A percentile compares a stretch with the other conserved stretches of the same genome.
Conservation (phyloP, 108 stramenopile species). For the Fragilaria crotonensis region DNA sequence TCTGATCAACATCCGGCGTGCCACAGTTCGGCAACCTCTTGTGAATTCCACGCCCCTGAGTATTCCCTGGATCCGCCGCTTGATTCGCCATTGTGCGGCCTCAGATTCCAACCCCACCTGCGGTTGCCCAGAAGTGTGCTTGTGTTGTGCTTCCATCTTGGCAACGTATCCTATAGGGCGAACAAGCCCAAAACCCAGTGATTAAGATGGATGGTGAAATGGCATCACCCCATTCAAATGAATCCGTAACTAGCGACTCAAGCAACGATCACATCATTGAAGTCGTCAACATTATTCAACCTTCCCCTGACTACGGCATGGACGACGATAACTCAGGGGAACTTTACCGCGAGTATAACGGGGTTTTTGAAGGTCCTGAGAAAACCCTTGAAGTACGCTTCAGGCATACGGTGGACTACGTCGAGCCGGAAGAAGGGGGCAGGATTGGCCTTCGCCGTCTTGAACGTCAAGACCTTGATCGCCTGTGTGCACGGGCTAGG, state of each 20-base stretch:
- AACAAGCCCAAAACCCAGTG: too few species aligned
- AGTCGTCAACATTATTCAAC: neutral
- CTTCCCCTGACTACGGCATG: neutral
- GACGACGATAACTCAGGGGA: constrained; percentile 73
- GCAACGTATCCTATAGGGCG: too few species aligned
- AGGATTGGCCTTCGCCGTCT: constrained; percentile 78
- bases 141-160: too few species aligned
- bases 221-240: too few species aligned
- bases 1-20: too few species aligned
- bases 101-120: too few species aligned
- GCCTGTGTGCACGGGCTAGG: constrained; percentile 87
- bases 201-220: too few species aligned
- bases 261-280: constrained; percentile 27
- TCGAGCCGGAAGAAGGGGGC: constrained; percentile 24
- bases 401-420: constrained; percentile 26
- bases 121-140: too few species aligned
- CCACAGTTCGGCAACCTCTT: too few species aligned
- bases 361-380: constrained; percentile 84
- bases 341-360: constrained; percentile 67
- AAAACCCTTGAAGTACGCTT: constrained; percentile 85
- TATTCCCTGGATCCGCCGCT: too few species aligned
- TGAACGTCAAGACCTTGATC: constrained; percentile 73
- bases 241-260: constrained; percentile 18
- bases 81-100: too few species aligned
- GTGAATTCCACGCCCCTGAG: too few species aligned